A percentile compares a stretch with the other conserved stretches of the same genome.
Conservation (phyloP, 306 rosid genomes). For the Prunus mira region DNA sequence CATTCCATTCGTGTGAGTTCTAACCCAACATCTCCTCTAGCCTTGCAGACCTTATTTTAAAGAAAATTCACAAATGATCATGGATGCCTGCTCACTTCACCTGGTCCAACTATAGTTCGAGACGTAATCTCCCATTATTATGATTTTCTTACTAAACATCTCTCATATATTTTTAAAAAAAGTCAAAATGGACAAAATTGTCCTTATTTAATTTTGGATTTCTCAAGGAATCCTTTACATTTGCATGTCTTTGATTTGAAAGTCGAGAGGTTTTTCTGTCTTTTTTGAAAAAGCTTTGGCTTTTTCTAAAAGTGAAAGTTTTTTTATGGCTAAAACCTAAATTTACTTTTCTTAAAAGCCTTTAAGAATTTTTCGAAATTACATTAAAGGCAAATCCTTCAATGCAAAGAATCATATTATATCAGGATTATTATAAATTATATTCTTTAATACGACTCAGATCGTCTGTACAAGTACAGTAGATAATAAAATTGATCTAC, state of each 20-base stretch:
- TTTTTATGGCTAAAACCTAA: no score
- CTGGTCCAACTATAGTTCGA: background rate
- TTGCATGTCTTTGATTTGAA: no score
- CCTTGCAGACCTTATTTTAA: background rate
- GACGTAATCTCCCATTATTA: background rate
- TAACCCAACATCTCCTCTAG: slow-evolving; percentile 1
- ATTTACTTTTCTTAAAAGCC: background rate
- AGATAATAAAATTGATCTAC: no score
- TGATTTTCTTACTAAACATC: background rate
- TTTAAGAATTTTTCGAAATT: background rate
- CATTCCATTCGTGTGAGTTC: slow-evolving; percentile 8
- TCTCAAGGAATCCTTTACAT: no score
- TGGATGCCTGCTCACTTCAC: background rate
- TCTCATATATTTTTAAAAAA: background rate
- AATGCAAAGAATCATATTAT: background rate
- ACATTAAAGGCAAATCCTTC: background rate
- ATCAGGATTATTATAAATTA: no score
- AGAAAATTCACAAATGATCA: background rate
- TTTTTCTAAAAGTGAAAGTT: no score
- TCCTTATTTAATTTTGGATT: no score
- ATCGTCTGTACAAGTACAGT: no score
- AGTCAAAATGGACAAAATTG: no score
- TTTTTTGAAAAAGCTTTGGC: no score
- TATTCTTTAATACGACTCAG: no score
- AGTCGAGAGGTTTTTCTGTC: no score